Conservation (phyloP, 441 rosid species). For the California macrophylla region DNA sequence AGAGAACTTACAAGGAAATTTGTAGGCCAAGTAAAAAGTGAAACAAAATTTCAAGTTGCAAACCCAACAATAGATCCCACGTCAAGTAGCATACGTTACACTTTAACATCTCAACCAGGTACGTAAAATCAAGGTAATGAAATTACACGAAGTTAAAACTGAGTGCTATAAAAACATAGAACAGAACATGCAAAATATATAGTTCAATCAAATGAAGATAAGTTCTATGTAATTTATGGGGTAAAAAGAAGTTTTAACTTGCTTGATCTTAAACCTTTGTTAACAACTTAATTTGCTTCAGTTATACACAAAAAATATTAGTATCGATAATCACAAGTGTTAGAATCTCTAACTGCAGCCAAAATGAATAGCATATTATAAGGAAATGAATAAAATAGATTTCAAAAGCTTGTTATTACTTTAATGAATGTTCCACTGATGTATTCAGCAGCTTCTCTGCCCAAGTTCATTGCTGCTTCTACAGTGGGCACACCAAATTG, state of each 20-base stretch:
- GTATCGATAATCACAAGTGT: background rate
- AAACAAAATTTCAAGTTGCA: background rate
- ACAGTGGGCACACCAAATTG: slow-evolving; percentile 84
- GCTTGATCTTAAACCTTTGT: background rate
- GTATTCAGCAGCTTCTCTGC: slow-evolving; percentile 87
- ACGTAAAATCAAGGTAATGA: too few species aligned
- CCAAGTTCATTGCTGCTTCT: slow-evolving; percentile 77
- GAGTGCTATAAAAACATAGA: too few species aligned
- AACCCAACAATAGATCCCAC: too few species aligned
- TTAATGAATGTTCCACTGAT: slow-evolving; percentile 78
- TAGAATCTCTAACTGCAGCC: background rate
- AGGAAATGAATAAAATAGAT: background rate
- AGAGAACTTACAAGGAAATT: background rate
- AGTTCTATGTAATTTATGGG: too few species aligned
- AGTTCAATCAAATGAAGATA: too few species aligned
- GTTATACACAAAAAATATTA: background rate
- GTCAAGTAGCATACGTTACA: too few species aligned
- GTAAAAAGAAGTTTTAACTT: background rate
- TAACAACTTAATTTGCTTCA: background rate
- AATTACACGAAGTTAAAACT: too few species aligned
- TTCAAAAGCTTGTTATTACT: slow-evolving; percentile 26
- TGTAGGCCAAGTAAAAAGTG: background rate
- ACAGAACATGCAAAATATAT: too few species aligned
- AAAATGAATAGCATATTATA: background rate
- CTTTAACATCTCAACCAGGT: too few species aligned